Base-by-base conservation (phyloP, 768 basidiomycete species). In the Leucocoprinus birnbaumii region DNA sequence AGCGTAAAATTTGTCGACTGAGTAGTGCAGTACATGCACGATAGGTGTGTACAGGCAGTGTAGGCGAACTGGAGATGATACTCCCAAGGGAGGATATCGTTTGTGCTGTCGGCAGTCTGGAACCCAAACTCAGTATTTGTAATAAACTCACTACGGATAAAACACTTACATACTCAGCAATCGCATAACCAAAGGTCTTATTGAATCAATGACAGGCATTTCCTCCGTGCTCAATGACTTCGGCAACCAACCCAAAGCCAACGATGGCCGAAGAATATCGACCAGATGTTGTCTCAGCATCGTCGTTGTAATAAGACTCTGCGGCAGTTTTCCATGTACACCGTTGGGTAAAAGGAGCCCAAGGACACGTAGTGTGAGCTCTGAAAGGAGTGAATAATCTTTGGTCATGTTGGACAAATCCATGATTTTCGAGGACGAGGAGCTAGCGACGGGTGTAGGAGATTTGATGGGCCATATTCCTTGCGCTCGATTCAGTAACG, bases 241-340 rank as follows among this genome's bases (percentile, higher is more conserved):
- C 3, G 86, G 87, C 7, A 89, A 73, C 90, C 90, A 93, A 1
- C 87, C 91, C 7, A 93, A 69, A 8, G 80, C 67, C 5, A 91
- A 74, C 26, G 82, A 75, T 8, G 86, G 80, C 42, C 71, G 75
- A 8, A 92, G 70, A 11, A 91, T 61, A 58, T 87, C 84, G 3
- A 75, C 64, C 2, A 80, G 62, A 62, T 91, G 84, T 22, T 68
- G 69, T 47, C 77, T 76, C 43, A 85, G 66, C 9, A 91, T 66
- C 5, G 85, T 71, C 1, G 79, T 77, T 1, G 86, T 78, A 55
- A 93, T 82, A 35, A 80, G 66, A 1, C 85, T 89, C 61, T 83
- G 80, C 7, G 83, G 69, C 26, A 80, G 65, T 21, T 67, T 71
- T 9, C 75, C 73, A n/a, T 74, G 71, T 1, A 71, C 61, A n/a